Conservation (phyloP, 1,139 yeast genomes). For the Meyerozyma athensensis region DNA sequence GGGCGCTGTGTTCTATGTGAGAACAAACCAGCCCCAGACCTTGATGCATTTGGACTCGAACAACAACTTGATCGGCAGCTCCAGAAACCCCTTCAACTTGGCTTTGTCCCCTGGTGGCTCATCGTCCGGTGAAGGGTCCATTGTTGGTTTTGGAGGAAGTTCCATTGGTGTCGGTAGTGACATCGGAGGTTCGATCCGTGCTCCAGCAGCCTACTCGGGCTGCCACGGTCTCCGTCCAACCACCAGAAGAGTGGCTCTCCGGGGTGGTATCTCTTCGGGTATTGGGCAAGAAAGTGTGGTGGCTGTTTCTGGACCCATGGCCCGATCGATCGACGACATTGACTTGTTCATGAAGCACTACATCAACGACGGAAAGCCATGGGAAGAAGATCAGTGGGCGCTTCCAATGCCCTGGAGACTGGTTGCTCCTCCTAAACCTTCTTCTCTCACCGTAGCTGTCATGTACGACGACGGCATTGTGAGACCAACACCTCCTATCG, state of each 20-base stretch:
- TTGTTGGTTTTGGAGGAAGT: conserved; percentile 61
- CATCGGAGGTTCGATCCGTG: conserved; percentile 75
- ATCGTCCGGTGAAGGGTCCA: conserved; percentile 74
- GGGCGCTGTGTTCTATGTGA: conserved; percentile 60
- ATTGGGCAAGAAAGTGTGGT: conserved; percentile 53
- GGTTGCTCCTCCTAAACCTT: conserved; percentile 33
- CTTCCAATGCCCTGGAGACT: conserved; percentile 60
- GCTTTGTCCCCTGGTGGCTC: conserved; percentile 54
- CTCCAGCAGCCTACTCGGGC: conserved; percentile 71
- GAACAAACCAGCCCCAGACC: conserved; percentile 46
- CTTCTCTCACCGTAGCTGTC: conserved; percentile 30
- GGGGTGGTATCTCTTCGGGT: conserved; percentile 52
- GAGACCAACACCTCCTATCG: conserved; percentile 53
- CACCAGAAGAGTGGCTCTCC: conserved; percentile 49
- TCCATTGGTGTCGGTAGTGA: conserved; percentile 70
- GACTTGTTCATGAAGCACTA: conserved; percentile 50
- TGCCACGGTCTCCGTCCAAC: conserved; percentile 67
- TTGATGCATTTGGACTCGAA: conserved; percentile 45
- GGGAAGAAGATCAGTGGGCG: conserved; percentile 56
- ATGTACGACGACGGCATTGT: conserved; percentile 38
- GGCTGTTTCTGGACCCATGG: conserved; percentile 61
- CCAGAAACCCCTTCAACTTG: conserved; percentile 38
- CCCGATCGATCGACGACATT: conserved; percentile 59
- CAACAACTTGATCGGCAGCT: conserved; percentile 37
- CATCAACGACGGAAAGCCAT: conserved; percentile 61